Percentiles rank a stretch among this genome's conserved stretches.
These are phyloP conservation scores for Cutaneotrichosporon sp. DNA, from an alignment of 1,284 basidiomycete genomes.

Conservation along the genomic window DNA sequence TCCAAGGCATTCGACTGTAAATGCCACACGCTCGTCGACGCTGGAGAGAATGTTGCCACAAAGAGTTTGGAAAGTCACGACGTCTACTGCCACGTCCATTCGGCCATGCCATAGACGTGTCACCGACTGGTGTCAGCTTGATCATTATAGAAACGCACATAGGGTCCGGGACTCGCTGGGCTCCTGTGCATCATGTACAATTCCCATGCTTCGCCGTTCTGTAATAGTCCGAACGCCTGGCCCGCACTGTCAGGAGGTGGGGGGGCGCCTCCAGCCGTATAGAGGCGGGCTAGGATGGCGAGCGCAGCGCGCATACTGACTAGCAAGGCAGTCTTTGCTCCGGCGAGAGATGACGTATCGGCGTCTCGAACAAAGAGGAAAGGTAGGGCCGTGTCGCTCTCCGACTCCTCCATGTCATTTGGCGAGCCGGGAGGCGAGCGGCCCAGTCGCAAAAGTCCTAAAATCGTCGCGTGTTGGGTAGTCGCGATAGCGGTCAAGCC, in stretches of 20 bases:
- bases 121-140: neutral
- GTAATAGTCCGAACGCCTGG: neutral
- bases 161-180: neutral
- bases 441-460: neutral
- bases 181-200: conserved; percentile 8
- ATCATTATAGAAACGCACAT: neutral
- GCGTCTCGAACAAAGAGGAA: conserved; percentile 1
- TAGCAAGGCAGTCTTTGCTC: neutral
- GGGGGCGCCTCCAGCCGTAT: neutral
- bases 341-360: neutral
- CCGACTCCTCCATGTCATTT: neutral
- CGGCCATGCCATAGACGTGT: conserved; percentile 3
- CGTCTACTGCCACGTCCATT: neutral
- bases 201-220: conserved; percentile 7
- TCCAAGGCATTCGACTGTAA: neutral
- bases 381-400: neutral
- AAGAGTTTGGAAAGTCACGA: conserved; percentile 2
- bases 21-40: neutral
- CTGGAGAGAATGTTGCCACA: conserved; percentile 3
- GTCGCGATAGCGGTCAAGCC: neutral
- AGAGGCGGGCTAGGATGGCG: neutral
- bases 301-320: neutral
- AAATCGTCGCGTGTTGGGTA: neutral
- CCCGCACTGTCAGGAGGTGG: neutral
- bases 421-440: neutral